phyloP scores from a whole-genome alignment of 2,329 filamentous ascomycete species.

The Ilyonectria robusta region DNA sequence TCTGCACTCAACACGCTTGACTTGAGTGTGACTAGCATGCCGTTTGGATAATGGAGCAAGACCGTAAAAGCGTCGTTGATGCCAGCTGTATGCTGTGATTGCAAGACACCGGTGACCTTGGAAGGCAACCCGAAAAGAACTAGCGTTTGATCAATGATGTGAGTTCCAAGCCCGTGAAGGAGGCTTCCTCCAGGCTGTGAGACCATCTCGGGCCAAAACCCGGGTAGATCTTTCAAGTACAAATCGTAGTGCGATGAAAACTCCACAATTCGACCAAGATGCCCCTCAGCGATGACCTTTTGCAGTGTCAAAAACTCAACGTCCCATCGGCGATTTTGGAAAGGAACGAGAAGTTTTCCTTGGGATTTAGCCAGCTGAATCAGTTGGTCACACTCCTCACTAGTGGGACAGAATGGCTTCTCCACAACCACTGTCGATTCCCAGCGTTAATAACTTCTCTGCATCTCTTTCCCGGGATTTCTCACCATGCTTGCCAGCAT shows the following conservation, averaged over 20 bases:
- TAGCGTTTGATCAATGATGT: conserved; percentile 8
- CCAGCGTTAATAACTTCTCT: not conserved
- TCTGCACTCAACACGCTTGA: conserved; percentile 4
- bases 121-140: conserved; percentile 9
- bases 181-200: conserved; percentile 4
- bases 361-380: not conserved
- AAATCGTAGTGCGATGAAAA: conserved; percentile 15
- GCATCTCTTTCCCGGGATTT: too few species aligned
- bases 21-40: not conserved
- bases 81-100: not conserved
- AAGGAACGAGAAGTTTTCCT: conserved; percentile 2
- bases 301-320: conserved; percentile 5
- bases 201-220: not conserved
- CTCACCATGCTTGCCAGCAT: conserved; percentile 10
- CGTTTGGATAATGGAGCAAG: not conserved
- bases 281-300: conserved; percentile 7
- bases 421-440: not conserved
- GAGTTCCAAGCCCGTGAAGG: conserved; percentile 3
- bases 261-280: conserved; percentile 3
- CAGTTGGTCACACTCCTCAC: conserved; percentile 1
- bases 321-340: conserved; percentile 13
- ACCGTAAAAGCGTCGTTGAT: conserved; percentile 5
- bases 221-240: conserved; percentile 8
- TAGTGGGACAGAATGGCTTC: conserved; percentile 12
- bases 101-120: not conserved